A percentile compares a stretch with the other conserved stretches of the same genome.
Evolutionary conservation across 345 rosid species (phyloP).

Genomic region (Eucalyptus dawsonii): DNA sequence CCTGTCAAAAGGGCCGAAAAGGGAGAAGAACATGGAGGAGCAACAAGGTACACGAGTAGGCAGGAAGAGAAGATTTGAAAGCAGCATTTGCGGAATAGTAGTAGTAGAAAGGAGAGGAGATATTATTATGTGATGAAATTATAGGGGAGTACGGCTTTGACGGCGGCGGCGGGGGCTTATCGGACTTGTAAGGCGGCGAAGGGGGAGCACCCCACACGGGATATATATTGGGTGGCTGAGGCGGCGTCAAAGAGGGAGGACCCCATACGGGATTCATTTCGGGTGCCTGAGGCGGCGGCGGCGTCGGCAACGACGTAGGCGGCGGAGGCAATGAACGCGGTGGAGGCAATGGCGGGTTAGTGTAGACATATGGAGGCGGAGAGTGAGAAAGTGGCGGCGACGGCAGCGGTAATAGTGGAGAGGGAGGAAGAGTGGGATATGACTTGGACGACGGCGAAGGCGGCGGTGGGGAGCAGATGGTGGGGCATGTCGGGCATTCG

Average conservation of each 20-base stretch:
- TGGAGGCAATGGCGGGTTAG: neutral
- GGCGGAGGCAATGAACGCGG: neutral
- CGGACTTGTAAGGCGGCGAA: neutral
- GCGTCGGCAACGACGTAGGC: neutral
- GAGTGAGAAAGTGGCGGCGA: slow-evolving; percentile 3
- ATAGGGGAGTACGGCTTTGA: slow-evolving; percentile 8
- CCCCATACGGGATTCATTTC: neutral
- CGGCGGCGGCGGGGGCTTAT: neutral
- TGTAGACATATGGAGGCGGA: slow-evolving; percentile 1
- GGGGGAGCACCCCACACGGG: neutral
- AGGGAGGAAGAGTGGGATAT: neutral
- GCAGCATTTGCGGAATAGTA: slow-evolving; percentile 30
- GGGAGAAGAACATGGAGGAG: neutral
- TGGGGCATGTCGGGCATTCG: slow-evolving; percentile 22
- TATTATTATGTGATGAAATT: neutral
- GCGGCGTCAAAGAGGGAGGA: neutral
- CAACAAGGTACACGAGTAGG: neutral
- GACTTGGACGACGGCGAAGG: neutral
- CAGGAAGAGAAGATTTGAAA: neutral
- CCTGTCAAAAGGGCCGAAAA: neutral
- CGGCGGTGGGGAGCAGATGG: slow-evolving; percentile 28
- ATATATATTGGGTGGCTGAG: neutral
- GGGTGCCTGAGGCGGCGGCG: neutral
- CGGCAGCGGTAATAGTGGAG: neutral
- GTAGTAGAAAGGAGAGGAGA: slow-evolving; percentile 43